These are phyloP conservation scores for Malus orientalis DNA, from an alignment of 306 rosid species.

Conservation along the genomic window DNA sequence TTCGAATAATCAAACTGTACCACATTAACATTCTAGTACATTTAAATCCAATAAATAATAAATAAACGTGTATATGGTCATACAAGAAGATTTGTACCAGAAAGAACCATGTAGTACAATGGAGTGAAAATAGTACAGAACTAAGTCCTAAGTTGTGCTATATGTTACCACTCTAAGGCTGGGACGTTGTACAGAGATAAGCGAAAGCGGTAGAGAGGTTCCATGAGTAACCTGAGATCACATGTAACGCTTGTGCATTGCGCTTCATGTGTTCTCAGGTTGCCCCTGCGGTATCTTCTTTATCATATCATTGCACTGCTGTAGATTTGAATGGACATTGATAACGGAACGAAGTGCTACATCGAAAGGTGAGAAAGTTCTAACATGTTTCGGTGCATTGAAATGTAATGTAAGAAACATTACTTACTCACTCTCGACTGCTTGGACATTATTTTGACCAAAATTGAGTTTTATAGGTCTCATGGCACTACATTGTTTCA, in stretches of 20 bases:
- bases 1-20: background rate
- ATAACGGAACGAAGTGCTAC: too few species aligned
- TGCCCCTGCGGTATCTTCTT: background rate
- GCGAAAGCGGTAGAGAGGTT: background rate
- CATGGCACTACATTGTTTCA: constrained; percentile 23
- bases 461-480: constrained; percentile 14
- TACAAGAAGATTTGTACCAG: background rate
- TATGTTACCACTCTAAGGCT: background rate
- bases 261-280: background rate
- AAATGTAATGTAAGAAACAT: too few species aligned
- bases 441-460: too few species aligned
- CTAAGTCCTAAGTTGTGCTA: background rate
- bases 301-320: background rate
- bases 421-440: too few species aligned
- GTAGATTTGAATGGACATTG: background rate
- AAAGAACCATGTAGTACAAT: background rate
- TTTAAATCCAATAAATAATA: too few species aligned
- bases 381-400: too few species aligned
- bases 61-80: background rate
- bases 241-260: background rate
- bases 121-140: background rate
- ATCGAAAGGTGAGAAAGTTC: too few species aligned
- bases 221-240: background rate
- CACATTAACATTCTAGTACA: background rate
- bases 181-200: background rate